phyloP scores from a whole-genome alignment of 2,329 filamentous ascomycete species.

The Cytospora schulzeri region DNA sequence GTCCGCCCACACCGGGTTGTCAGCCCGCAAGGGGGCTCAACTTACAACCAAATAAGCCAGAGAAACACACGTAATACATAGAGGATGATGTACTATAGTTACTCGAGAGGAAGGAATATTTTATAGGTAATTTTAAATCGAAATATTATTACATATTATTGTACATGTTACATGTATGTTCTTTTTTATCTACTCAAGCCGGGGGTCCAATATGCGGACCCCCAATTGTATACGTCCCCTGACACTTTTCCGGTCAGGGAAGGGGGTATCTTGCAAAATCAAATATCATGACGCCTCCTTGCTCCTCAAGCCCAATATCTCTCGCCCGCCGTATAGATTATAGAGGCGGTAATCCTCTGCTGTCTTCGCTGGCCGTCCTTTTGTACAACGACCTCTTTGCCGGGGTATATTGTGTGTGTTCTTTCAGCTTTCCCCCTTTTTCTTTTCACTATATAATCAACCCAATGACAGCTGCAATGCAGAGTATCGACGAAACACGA shows the following conservation, averaged over 20 bases:
- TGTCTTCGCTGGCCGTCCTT: not conserved
- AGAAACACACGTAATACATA: not conserved
- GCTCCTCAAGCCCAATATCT: not conserved
- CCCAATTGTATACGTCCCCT: not conserved
- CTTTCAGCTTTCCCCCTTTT: not conserved
- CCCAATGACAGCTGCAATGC: constrained; percentile 32
- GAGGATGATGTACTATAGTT: too few relatives aligned
- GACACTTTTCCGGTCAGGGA: constrained; percentile 16
- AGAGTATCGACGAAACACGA: constrained; percentile 29
- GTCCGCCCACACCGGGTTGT: constrained; percentile 13
- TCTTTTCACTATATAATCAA: constrained; percentile 29
- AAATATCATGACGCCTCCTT: constrained; percentile 18
- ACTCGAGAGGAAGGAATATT: not conserved
- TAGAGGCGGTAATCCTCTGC: not conserved
- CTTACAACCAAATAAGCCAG: not conserved
- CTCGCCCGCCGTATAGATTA: not conserved
- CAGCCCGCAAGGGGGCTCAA: not conserved
- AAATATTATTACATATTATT: constrained; percentile 20
- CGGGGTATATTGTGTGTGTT: not conserved
- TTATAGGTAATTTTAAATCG: constrained; percentile 18
- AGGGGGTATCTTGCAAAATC: constrained; percentile 26
- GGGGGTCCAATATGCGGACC: constrained; percentile 1
- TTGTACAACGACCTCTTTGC: too few relatives aligned
- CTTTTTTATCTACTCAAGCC: constrained; percentile 26
- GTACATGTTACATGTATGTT: constrained; percentile 28